Conservation (phyloP, 2,329 filamentous ascomycete genomes). For the Fusarium vanettenii region DNA sequence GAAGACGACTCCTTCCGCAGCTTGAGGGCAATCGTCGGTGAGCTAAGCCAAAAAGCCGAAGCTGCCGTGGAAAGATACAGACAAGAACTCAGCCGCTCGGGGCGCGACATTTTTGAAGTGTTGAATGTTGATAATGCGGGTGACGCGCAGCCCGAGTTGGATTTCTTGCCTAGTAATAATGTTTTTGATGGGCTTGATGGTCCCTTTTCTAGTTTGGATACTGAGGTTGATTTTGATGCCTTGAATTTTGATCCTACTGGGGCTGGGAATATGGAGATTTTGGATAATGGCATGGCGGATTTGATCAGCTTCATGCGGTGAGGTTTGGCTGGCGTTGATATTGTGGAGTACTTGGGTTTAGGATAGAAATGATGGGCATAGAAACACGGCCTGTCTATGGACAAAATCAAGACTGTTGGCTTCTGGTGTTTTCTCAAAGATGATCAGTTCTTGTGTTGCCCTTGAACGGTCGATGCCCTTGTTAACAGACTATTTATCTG, state of each 20-base stretch:
- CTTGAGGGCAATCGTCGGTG: conserved; percentile 23
- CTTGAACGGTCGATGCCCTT: too few species aligned
- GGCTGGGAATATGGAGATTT: conserved; percentile 3
- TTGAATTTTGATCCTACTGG: conserved; percentile 5
- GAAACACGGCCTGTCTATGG: neutral
- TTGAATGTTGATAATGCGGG: neutral
- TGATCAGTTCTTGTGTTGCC: neutral
- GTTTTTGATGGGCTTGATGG: conserved; percentile 25
- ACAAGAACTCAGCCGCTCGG: neutral
- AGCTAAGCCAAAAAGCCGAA: conserved; percentile 35
- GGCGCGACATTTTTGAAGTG: conserved; percentile 9
- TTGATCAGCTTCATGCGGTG: conserved; percentile 8
- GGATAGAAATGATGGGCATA: neutral
- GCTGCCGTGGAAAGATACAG: conserved; percentile 23
- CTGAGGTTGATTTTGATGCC: conserved; percentile 8
- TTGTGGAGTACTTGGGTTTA: neutral
- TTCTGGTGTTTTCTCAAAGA: neutral
- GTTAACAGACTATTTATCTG: neutral
- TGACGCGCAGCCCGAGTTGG: conserved; percentile 3
- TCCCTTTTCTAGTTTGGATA: conserved; percentile 6
- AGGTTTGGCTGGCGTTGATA: neutral
- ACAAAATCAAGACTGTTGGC: neutral
- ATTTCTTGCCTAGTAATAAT: conserved; percentile 12
- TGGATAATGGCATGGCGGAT: conserved; percentile 2
- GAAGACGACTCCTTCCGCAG: conserved; percentile 30